Percentiles rank a stretch among this genome's conserved stretches.
phyloP scores from a whole-genome alignment of 176 grass and related monocot genomes.

The Phoenix roebelenii region DNA sequence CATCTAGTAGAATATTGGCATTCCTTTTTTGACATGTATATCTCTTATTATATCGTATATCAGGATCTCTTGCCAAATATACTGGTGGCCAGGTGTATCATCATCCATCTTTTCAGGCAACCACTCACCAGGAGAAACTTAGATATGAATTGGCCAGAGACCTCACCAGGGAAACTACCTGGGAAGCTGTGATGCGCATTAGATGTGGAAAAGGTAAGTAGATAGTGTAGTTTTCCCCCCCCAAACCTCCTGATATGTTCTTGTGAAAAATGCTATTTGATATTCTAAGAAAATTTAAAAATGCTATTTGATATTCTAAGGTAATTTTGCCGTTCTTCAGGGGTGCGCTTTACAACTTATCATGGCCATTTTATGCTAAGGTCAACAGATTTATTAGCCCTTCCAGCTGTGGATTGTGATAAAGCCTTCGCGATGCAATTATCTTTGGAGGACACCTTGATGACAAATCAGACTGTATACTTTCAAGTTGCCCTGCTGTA shows the following conservation, averaged over 20 bases:
- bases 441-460: constrained; percentile 73
- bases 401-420: constrained; percentile 97
- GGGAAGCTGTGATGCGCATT: constrained; percentile 98
- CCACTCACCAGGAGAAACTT: constrained; percentile 68
- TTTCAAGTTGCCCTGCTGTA: constrained; percentile 96
- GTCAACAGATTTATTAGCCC: constrained; percentile 87
- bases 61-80: constrained; percentile 85
- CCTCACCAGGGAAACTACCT: constrained; percentile 86
- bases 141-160: constrained; percentile 69
- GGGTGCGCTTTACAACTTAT: constrained; percentile 84
- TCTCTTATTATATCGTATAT: constrained; percentile 11
- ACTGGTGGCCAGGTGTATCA: constrained; percentile 95
- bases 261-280: background rate
- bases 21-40: constrained; percentile 7
- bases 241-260: background rate
- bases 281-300: constrained; percentile 9
- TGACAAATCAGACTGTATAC: constrained; percentile 82
- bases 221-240: background rate
- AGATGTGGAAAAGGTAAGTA: constrained; percentile 93
- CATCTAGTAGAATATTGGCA: too few species aligned
- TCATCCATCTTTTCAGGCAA: constrained; percentile 65
- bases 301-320: constrained; percentile 9
- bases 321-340: constrained; percentile 33
- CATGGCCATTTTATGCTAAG: constrained; percentile 98
- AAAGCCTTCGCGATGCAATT: constrained; percentile 96